phyloP scores from a whole-genome alignment of 768 basidiomycete genomes.

The Collybiopsis confluens region DNA sequence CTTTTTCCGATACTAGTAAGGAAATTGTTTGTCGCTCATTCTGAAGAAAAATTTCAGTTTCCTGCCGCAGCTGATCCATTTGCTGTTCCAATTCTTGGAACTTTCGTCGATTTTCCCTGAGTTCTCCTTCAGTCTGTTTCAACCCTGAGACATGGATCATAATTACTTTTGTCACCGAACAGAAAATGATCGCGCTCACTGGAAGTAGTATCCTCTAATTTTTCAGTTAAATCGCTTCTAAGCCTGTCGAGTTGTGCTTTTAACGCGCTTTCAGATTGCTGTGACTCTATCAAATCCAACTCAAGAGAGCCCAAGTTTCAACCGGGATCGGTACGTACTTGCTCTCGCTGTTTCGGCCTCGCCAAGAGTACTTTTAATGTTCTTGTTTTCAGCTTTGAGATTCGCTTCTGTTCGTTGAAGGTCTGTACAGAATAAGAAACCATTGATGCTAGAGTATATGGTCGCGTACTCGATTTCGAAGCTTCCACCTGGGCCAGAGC shows the following conservation, averaged over 20 bases:
- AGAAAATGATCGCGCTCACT: constrained; percentile 2
- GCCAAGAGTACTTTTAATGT: not conserved
- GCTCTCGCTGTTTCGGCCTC: constrained; percentile 6
- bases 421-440: constrained; percentile 19
- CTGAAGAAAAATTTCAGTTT: constrained; percentile 33
- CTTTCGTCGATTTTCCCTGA: constrained; percentile 29
- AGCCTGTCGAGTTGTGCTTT: constrained; percentile 1
- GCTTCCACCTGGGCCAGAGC: not conserved
- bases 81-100: constrained; percentile 26
- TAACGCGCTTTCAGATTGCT: constrained; percentile 23
- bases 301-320: not conserved
- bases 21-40: constrained; percentile 73
- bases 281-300: constrained; percentile 19
- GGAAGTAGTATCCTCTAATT: not conserved
- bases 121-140: constrained; percentile 11
- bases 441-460: not conserved
- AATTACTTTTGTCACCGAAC: not conserved
- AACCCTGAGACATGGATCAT: not conserved
- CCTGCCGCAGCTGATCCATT: constrained; percentile 24
- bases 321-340: not conserved
- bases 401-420: constrained; percentile 25
- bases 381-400: constrained; percentile 6
- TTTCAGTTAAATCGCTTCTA: not conserved
- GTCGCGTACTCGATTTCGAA: constrained; percentile 4
- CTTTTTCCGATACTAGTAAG: constrained; percentile 73